These are phyloP conservation scores for Neonothopanus nambi DNA, from an alignment of 1,284 basidiomycete genomes.

Conservation along the genomic window DNA sequence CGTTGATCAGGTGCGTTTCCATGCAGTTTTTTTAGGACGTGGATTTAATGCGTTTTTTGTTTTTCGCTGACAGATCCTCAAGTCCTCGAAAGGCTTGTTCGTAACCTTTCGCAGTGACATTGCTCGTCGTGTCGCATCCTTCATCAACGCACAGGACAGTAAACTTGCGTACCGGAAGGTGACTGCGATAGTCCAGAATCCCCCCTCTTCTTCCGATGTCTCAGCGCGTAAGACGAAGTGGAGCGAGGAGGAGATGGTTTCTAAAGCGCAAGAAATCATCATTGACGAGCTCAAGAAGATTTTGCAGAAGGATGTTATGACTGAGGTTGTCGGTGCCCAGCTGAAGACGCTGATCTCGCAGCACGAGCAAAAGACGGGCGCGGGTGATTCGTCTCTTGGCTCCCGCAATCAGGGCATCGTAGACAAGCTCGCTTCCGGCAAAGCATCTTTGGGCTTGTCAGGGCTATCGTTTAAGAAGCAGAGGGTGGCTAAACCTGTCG, in stretches of 20 bases:
- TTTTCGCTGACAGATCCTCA: conserved; percentile 49
- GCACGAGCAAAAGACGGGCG: too few species aligned
- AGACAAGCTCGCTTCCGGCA: not conserved
- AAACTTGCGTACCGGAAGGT: conserved; percentile 63
- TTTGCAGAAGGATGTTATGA: conserved; percentile 71
- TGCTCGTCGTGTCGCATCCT: conserved; percentile 57
- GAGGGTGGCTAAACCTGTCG: conserved; percentile 29
- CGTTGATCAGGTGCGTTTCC: conserved; percentile 58
- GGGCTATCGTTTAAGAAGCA: conserved; percentile 71
- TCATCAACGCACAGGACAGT: conserved; percentile 47
- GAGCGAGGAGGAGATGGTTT: conserved; percentile 60
- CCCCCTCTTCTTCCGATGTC: conserved; percentile 37
- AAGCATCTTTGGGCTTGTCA: conserved; percentile 44
- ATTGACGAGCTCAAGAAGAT: conserved; percentile 59
- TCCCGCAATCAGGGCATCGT: conserved; percentile 41
- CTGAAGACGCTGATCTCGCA: conserved; percentile 49
- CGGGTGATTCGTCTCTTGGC: conserved; percentile 23
- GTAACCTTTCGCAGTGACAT: conserved; percentile 63
- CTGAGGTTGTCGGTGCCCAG: conserved; percentile 60
- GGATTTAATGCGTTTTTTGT: conserved; percentile 6
- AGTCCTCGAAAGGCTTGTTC: conserved; percentile 68
- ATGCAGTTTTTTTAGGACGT: not conserved
- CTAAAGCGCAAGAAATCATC: conserved; percentile 61
- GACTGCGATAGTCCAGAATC: conserved; percentile 52
- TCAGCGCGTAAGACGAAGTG: conserved; percentile 42